Evolutionary conservation across 2,329 filamentous ascomycete species (phyloP).

Genomic region (Xylariaceae sp.): DNA sequence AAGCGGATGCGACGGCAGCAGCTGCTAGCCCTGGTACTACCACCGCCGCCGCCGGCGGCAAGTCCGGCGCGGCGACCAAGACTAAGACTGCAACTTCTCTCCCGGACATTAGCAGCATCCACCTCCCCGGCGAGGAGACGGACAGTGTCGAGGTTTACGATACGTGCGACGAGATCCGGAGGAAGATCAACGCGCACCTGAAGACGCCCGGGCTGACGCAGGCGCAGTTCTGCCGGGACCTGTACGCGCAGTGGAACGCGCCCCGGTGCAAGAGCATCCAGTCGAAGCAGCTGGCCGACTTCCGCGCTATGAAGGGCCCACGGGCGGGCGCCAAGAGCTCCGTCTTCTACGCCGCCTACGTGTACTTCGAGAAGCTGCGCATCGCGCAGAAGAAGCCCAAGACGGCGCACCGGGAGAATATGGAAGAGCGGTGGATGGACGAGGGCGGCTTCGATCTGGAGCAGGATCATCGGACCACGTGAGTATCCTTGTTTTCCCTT

Average conservation of each 20-base stretch:
- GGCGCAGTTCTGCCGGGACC: constrained; percentile 54
- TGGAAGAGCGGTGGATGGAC: constrained; percentile 47
- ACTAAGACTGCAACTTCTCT: constrained; percentile 13
- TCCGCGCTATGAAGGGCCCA: constrained; percentile 56
- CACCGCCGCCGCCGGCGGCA: not conserved
- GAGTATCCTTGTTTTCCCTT: not conserved
- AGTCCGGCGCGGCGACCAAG: not conserved
- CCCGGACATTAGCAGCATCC: constrained; percentile 47
- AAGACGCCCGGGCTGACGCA: constrained; percentile 52
- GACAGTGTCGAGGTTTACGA: constrained; percentile 57
- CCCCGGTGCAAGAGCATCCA: constrained; percentile 42
- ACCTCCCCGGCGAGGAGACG: constrained; percentile 50
- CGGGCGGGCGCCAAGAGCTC: constrained; percentile 50
- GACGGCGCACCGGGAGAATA: constrained; percentile 53
- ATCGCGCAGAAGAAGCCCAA: constrained; percentile 59
- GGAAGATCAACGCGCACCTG: constrained; percentile 61
- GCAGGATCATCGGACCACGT: constrained; percentile 12
- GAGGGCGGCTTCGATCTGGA: constrained; percentile 10
- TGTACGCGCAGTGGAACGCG: constrained; percentile 44
- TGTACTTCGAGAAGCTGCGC: constrained; percentile 65
- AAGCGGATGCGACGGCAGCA: constrained; percentile 21
- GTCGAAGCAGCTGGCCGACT: constrained; percentile 52
- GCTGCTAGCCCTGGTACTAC: not conserved
- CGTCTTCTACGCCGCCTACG: constrained; percentile 61
- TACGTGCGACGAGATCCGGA: constrained; percentile 62